Evolutionary conservation across 2,329 filamentous ascomycete species (phyloP).

Genomic region (Microdochium paspali): DNA sequence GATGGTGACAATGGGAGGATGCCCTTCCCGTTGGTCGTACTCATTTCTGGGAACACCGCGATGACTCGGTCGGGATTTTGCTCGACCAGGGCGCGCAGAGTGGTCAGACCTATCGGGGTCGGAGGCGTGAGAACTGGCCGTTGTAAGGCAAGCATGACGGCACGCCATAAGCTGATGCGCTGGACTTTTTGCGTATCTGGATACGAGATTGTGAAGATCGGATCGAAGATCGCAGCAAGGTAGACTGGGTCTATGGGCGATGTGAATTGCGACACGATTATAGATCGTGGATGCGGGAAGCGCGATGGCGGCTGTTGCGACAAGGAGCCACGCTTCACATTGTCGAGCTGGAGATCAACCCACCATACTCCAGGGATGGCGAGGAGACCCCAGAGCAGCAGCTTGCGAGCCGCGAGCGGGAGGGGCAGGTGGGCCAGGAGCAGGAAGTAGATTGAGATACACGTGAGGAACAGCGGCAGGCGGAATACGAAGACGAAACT

Average conservation of each 20-base stretch:
- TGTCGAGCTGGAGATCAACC: constrained; percentile 97
- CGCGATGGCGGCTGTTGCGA: constrained; percentile 63
- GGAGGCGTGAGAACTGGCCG: constrained; percentile 34
- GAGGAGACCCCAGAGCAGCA: constrained; percentile 78
- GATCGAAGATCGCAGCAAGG: constrained; percentile 91
- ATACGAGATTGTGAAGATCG: constrained; percentile 83
- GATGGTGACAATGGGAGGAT: constrained; percentile 77
- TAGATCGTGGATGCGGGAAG: constrained; percentile 67
- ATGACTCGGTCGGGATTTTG: constrained; percentile 67
- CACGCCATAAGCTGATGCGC: constrained; percentile 66
- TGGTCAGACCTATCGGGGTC: constrained; percentile 40
- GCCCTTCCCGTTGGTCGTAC: constrained; percentile 85
- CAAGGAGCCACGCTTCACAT: constrained; percentile 83
- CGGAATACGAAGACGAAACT: constrained; percentile 71
- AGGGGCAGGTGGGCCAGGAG: constrained; percentile 74
- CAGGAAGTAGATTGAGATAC: constrained; percentile 64
- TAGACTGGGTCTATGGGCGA: constrained; percentile 91
- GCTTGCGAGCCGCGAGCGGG: constrained; percentile 59
- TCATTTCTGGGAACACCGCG: constrained; percentile 87
- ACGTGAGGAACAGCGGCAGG: constrained; percentile 64
- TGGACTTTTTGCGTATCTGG: constrained; percentile 65
- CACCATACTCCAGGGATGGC: constrained; percentile 92
- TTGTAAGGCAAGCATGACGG: constrained; percentile 64
- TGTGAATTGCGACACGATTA: constrained; percentile 87
- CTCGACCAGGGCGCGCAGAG: constrained; percentile 52